phyloP scores from a whole-genome alignment of 139 green algal species.

The Chlorella ohadii region DNA sequence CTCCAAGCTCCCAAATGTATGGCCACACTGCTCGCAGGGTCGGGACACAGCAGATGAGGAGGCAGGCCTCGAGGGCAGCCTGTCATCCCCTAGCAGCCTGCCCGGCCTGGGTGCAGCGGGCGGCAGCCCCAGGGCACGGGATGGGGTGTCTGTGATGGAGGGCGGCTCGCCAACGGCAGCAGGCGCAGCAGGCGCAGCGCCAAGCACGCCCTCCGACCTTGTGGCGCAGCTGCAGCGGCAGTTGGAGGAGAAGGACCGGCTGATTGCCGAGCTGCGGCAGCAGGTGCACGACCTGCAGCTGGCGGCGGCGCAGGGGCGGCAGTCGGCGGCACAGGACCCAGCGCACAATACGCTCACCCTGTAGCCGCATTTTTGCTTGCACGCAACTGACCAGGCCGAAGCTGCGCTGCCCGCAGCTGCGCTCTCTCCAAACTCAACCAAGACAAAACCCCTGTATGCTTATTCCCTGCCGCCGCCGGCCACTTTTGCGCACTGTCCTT shows the following conservation, averaged over 20 bases:
- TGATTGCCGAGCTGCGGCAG: slow-evolving; percentile 26
- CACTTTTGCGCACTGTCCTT: too few species aligned
- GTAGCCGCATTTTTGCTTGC: not conserved
- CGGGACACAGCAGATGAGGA: slow-evolving; percentile 6
- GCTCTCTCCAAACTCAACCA: not conserved
- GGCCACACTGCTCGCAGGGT: not conserved
- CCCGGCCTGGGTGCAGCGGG: not conserved
- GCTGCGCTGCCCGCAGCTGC: not conserved
- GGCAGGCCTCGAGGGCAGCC: too few species aligned
- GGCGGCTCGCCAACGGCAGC: not conserved
- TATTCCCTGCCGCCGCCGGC: too few species aligned
- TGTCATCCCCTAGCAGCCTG: too few species aligned
- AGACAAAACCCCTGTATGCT: too few species aligned
- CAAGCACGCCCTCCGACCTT: not conserved
- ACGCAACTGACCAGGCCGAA: too few species aligned
- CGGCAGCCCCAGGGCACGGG: not conserved
- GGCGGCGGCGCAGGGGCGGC: not conserved
- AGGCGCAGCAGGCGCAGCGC: not conserved
- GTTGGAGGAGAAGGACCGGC: slow-evolving; percentile 33
- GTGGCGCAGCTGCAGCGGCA: slow-evolving; percentile 25
- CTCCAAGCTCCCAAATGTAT: too few species aligned
- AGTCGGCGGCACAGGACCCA: not conserved
- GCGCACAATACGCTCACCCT: not conserved
- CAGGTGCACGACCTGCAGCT: slow-evolving; percentile 30
- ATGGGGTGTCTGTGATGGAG: not conserved